phyloP scores from a whole-genome alignment of 2,329 filamentous ascomycete species.

The Beauveria medogensis region DNA sequence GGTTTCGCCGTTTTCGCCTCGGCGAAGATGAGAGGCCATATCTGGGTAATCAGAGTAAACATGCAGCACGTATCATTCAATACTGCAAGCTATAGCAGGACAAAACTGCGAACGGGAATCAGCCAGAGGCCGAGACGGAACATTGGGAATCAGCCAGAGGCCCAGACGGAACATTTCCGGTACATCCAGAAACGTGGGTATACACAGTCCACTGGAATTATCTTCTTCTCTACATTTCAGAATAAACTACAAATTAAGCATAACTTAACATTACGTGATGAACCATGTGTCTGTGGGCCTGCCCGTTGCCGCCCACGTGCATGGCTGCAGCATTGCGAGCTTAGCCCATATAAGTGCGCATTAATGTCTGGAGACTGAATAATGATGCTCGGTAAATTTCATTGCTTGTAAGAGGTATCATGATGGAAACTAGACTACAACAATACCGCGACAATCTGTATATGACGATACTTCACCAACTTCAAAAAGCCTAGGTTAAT shows the following conservation, averaged over 20 bases:
- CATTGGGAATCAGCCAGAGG: background rate
- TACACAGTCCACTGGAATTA: background rate
- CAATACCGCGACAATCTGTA: background rate
- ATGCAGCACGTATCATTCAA: background rate
- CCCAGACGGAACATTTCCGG: background rate
- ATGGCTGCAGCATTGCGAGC: background rate
- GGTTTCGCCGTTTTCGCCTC: constrained; percentile 1
- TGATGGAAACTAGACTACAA: background rate
- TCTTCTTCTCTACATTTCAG: background rate
- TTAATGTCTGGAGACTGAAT: too few relatives aligned
- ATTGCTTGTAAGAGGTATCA: constrained; percentile 8
- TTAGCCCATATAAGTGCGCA: too few relatives aligned
- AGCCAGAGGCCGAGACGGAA: background rate
- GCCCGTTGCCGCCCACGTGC: background rate
- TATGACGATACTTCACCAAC: too few relatives aligned
- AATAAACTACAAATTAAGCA: background rate
- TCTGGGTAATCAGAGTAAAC: background rate
- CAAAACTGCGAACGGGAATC: background rate
- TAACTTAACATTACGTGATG: background rate
- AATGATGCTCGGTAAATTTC: background rate
- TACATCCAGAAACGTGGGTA: background rate
- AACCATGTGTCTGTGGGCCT: background rate
- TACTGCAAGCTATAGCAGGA: background rate
- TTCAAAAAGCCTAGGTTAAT: background rate
- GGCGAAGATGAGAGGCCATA: background rate